Evolutionary conservation across 768 basidiomycete species (phyloP), one percentile per base, ranked within the genome.

Genomic region (Lactifluus pinguis): DNA sequence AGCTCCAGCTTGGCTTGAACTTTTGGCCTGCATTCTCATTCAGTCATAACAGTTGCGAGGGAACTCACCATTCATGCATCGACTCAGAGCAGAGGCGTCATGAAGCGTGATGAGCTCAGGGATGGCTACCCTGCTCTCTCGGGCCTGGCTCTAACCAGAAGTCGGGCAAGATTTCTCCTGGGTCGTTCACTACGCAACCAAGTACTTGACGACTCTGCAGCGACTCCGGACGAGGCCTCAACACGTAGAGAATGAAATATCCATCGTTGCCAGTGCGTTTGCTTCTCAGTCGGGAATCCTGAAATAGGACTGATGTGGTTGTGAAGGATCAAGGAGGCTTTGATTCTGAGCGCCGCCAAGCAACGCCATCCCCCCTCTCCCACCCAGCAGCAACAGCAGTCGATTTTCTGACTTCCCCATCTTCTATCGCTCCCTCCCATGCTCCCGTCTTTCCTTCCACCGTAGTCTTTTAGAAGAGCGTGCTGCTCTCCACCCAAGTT

Each of bases 71-170:
- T 71, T 90, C 92, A 77, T 89, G 91, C 75, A 93, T 93, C 77
- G 91, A 93, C 79, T 92, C 90, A 25, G 91, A 93, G 78, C 89
- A 95, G 79, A 80, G 91, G 66, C 82, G 93, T 67, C 84, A 93
- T 42, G n/a, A n/a, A n/a, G n/a, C n/a, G n/a, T n/a, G 92, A 95
- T 68, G 93, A 95, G 75, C 88, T 95, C 71, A 80, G 93, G 58
- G 92, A 95, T 59, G 92, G 91, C 62, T 95, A 95, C 75, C 83
- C n/a, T n/a, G 86, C 68, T 83, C 87, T 60, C 85, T 95, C 76
- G 92, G 91, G 82, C 88, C 91, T 68, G 87, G 86, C 61, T 89
- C 87, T 51, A 93, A 92, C 77, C 91, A 94, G 80, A 91, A 93
- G 79, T 85, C 89, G 10, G 90, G 87, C 81, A 95, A 95, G 76